phyloP scores from a whole-genome alignment of 768 basidiomycete genomes.

The Amanita brunnescens region DNA sequence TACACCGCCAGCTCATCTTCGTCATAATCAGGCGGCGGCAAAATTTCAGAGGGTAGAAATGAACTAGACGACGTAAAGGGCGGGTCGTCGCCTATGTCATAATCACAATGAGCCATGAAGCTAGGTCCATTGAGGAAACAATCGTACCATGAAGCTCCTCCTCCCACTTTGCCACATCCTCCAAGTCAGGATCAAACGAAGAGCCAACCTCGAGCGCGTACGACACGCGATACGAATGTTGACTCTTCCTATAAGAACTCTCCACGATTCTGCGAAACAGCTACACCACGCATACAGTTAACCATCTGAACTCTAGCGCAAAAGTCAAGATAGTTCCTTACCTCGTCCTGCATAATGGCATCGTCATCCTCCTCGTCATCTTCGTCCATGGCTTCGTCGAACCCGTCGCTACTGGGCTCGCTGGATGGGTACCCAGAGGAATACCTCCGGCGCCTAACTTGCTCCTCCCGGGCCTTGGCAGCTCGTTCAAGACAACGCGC shows the following conservation, averaged over 20 bases:
- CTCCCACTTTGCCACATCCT: constrained; percentile 58
- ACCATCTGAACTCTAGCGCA: too few relatives aligned
- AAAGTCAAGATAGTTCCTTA: constrained; percentile 20
- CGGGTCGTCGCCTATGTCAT: constrained; percentile 4
- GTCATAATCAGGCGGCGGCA: constrained; percentile 36
- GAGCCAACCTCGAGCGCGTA: constrained; percentile 65
- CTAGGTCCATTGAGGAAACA: background rate
- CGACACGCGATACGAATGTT: constrained; percentile 51
- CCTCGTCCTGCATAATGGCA: constrained; percentile 55
- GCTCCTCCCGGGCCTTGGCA: constrained; percentile 42
- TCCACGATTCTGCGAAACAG: constrained; percentile 59
- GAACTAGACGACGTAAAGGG: constrained; percentile 4
- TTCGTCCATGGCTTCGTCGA: constrained; percentile 37
- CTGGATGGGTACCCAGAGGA: constrained; percentile 13
- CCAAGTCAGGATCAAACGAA: constrained; percentile 67
- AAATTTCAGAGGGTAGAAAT: constrained; percentile 11
- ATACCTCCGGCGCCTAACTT: constrained; percentile 31
- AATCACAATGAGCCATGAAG: background rate
- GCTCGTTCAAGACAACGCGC: constrained; percentile 57
- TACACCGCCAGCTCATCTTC: constrained; percentile 53
- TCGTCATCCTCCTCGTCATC: constrained; percentile 56
- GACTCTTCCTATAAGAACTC: constrained; percentile 38
- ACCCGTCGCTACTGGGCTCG: constrained; percentile 42
- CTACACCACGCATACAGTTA: constrained; percentile 24
- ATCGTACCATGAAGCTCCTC: constrained; percentile 28